These are phyloP conservation scores for Bipolaris oryzae DNA, from an alignment of 2,329 filamentous ascomycete genomes.

Conservation along the genomic window DNA sequence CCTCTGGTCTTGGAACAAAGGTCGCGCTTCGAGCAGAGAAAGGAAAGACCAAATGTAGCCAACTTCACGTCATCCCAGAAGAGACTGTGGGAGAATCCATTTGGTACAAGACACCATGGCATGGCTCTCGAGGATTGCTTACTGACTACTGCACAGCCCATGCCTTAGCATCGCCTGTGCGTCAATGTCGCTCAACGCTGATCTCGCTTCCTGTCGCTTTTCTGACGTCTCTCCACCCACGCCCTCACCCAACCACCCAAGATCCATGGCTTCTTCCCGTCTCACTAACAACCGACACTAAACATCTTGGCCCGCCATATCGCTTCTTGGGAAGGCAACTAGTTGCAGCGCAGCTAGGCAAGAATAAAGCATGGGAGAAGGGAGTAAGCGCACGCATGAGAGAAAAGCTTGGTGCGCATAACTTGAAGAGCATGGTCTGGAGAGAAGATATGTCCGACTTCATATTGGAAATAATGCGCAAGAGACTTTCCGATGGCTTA, in stretches of 20 bases:
- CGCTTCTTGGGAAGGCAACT: slow-evolving; percentile 28
- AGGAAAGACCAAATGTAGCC: slow-evolving; percentile 49
- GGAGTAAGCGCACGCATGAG: slow-evolving; percentile 32
- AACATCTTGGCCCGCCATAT: slow-evolving; percentile 32
- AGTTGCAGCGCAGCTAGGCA: slow-evolving; percentile 25
- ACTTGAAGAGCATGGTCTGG: slow-evolving; percentile 51
- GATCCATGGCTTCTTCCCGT: slow-evolving; percentile 64
- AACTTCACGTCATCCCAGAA: slow-evolving; percentile 60
- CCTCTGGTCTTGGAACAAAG: slow-evolving; percentile 47
- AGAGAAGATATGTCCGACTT: slow-evolving; percentile 56
- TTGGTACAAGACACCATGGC: slow-evolving; percentile 55
- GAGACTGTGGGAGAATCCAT: slow-evolving; percentile 67
- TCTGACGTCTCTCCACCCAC: slow-evolving; percentile 65
- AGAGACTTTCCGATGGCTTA: slow-evolving; percentile 46
- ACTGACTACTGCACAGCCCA: slow-evolving; percentile 55
- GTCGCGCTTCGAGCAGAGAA: slow-evolving; percentile 49
- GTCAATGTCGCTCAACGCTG: slow-evolving; percentile 60
- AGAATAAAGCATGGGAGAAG: slow-evolving; percentile 31
- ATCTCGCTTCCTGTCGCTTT: slow-evolving; percentile 64
- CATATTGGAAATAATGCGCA: slow-evolving; percentile 48
- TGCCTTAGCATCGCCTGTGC: slow-evolving; percentile 65
- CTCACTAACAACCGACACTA: slow-evolving; percentile 30
- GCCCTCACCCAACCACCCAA: slow-evolving; percentile 60
- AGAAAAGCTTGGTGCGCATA: slow-evolving; percentile 44
- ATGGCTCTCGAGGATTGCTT: not conserved